phyloP scores from a whole-genome alignment of 805 yeast genomes.

The Wilhelminamyces savonicus region DNA sequence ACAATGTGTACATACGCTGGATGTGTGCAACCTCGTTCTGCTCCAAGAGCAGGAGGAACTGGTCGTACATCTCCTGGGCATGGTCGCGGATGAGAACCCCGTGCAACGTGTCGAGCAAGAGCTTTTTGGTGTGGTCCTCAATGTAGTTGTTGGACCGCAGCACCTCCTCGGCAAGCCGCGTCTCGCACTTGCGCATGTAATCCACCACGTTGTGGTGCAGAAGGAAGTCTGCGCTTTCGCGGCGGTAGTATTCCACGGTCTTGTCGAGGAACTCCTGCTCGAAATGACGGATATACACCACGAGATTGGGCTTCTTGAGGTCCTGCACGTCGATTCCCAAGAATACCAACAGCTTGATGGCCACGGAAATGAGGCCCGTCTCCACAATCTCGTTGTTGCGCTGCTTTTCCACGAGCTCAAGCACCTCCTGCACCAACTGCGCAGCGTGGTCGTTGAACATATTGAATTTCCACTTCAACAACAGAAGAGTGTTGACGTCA shows the following conservation, averaged over 20 bases:
- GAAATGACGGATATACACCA: slow-evolving; percentile 74
- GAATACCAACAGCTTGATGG: slow-evolving; percentile 80
- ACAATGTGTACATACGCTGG: slow-evolving; percentile 66
- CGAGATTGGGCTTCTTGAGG: slow-evolving; percentile 74
- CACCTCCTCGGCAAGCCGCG: slow-evolving; percentile 77
- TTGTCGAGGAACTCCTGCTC: slow-evolving; percentile 71
- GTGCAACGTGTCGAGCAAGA: slow-evolving; percentile 71
- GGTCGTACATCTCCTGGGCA: slow-evolving; percentile 67
- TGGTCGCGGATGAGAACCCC: slow-evolving; percentile 73
- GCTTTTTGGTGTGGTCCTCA: slow-evolving; percentile 79
- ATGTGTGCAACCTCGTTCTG: slow-evolving; percentile 68
- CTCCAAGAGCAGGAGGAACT: slow-evolving; percentile 69
- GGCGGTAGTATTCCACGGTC: slow-evolving; percentile 59
- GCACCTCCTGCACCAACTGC: slow-evolving; percentile 59
- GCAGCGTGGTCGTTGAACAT: slow-evolving; percentile 67
- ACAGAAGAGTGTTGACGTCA: slow-evolving; percentile 85
- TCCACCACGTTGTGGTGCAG: slow-evolving; percentile 78
- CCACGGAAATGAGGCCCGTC: slow-evolving; percentile 57
- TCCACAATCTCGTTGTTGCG: slow-evolving; percentile 74
- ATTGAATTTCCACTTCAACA: slow-evolving; percentile 81
- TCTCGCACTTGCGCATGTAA: slow-evolving; percentile 81
- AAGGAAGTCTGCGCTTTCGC: slow-evolving; percentile 64
- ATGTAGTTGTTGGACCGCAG: slow-evolving; percentile 70
- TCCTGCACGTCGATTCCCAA: slow-evolving; percentile 90
- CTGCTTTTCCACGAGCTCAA: slow-evolving; percentile 70